phyloP scores from a whole-genome alignment of 208 protist species.

The Porcisia hertigi region DNA sequence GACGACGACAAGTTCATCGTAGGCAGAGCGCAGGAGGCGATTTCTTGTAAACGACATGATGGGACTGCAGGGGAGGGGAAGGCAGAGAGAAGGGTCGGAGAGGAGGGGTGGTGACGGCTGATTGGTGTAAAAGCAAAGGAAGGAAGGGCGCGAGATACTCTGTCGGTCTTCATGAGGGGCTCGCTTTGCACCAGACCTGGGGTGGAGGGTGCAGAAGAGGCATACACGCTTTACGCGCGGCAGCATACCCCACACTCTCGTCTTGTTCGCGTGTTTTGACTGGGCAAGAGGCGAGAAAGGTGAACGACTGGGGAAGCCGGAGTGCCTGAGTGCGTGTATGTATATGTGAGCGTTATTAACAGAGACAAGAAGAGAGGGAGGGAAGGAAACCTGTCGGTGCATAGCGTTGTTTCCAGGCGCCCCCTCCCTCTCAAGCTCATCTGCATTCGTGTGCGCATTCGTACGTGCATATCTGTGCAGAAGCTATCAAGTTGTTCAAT shows the following conservation, averaged over 20 bases:
- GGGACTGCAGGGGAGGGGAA: background rate
- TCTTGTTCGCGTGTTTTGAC: background rate
- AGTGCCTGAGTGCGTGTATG: background rate
- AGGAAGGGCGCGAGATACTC: too few species aligned
- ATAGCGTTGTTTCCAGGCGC: too few species aligned
- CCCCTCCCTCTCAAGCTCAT: background rate
- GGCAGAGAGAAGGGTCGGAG: background rate
- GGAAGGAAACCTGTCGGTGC: background rate
- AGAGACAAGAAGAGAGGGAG: too few species aligned
- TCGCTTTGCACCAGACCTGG: too few species aligned
- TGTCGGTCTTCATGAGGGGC: too few species aligned
- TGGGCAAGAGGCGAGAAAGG: background rate
- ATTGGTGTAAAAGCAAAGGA: background rate
- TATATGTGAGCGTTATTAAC: too few species aligned
- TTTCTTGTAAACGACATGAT: slow-evolving; percentile 34
- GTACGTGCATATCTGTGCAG: background rate
- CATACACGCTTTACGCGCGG: background rate
- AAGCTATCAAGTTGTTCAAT: background rate
- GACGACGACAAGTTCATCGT: slow-evolving; percentile 78
- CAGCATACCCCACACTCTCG: background rate
- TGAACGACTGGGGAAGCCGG: background rate
- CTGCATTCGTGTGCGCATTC: background rate
- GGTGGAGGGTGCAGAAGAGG: background rate
- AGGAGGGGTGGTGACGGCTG: background rate
- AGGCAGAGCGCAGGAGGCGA: slow-evolving; percentile 44